Base-by-base conservation (phyloP, 2,329 filamentous ascomycete species). In the Didymella arachidicola region DNA sequence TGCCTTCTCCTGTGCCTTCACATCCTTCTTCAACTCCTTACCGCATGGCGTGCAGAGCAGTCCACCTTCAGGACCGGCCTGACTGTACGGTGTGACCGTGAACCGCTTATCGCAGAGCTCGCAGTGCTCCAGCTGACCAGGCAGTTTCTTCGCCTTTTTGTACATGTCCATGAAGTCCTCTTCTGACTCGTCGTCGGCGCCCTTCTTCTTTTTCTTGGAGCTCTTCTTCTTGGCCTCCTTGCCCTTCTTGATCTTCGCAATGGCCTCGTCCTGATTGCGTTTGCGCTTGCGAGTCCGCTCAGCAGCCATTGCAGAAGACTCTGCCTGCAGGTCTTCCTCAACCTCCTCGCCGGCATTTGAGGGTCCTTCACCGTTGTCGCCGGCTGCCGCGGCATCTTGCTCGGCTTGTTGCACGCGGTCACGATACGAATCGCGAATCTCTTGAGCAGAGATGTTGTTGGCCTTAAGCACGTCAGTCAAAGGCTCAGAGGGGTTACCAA, bases 101-200 rank as follows among this genome's bases (percentile, higher is more conserved):
- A 98, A 98, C 36, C 93, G 88, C 75, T 95, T 96, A 42, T 85
- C 83, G 75, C 94, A 98, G 3, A 88, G 79, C 62, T 91, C 92
- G 73, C 94, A 98, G 65, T 97, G 93, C 63, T 91, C 92, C 71
- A 94, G 86, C 76, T 98, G 94, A 2, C 92, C 93, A 1, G 92
- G 91, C n/a, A 89, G 74, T 1, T 88, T 88, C 30, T 80, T 80
- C 14, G 78, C 68, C 66, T 86, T 87, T 66, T 84, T 81, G 72
- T 85, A 82, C 77, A 86, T 83, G 51, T 83, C 79, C 46, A 78
- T 74, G 57, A 83, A 77, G 57, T 82, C 80, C 27, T 83, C 81
- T 34, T 80, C 79, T 0, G 76, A 76, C 41, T 82, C 79, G 18
- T 80, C 78, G 8, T 79, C 78, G 27, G 74, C 75, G 26, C 76